Evolutionary conservation across 2,329 filamentous ascomycete species (phyloP).

Genomic region (Fonsecaea pedrosoi): DNA sequence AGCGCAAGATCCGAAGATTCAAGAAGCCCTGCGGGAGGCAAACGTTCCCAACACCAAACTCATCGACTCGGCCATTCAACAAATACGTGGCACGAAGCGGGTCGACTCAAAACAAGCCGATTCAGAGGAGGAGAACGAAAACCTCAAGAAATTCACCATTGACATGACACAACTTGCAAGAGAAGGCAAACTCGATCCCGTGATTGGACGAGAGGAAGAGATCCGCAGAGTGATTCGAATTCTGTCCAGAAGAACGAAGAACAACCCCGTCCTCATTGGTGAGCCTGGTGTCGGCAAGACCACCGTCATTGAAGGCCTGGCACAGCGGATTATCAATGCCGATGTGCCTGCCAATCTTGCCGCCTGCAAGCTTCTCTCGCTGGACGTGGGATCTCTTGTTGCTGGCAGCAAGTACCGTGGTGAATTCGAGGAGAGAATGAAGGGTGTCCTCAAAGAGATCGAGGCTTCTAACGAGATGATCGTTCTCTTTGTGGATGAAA

Average conservation of each 20-base stretch:
- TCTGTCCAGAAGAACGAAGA: conserved; percentile 89
- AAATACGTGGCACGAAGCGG: conserved; percentile 88
- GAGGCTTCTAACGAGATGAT: conserved; percentile 94
- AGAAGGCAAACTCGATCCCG: conserved; percentile 95
- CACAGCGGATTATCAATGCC: conserved; percentile 91
- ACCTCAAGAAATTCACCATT: conserved; percentile 96
- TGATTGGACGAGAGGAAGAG: conserved; percentile 90
- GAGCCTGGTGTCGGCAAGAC: conserved; percentile 99
- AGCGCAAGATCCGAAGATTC: conserved; percentile 77
- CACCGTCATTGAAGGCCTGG: conserved; percentile 94
- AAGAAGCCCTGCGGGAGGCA: conserved; percentile 77
- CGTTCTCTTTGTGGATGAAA: conserved; percentile 97
- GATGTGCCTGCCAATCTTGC: conserved; percentile 96
- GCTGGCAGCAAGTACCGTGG: conserved; percentile 98
- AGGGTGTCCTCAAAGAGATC: conserved; percentile 97
- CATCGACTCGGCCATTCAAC: conserved; percentile 85
- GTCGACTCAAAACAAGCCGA: conserved; percentile 97
- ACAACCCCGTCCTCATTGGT: conserved; percentile 97
- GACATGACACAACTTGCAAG: conserved; percentile 97
- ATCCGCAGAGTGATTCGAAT: conserved; percentile 96
- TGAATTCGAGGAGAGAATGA: conserved; percentile 99
- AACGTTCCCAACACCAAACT: conserved; percentile 92
- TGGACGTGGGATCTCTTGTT: conserved; percentile 93
- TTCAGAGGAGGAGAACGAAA: conserved; percentile 88
- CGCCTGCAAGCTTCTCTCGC: conserved; percentile 88